Evolutionary conservation across 2,329 filamentous ascomycete genomes (phyloP).

Genomic region (Cyphellophora europaea): DNA sequence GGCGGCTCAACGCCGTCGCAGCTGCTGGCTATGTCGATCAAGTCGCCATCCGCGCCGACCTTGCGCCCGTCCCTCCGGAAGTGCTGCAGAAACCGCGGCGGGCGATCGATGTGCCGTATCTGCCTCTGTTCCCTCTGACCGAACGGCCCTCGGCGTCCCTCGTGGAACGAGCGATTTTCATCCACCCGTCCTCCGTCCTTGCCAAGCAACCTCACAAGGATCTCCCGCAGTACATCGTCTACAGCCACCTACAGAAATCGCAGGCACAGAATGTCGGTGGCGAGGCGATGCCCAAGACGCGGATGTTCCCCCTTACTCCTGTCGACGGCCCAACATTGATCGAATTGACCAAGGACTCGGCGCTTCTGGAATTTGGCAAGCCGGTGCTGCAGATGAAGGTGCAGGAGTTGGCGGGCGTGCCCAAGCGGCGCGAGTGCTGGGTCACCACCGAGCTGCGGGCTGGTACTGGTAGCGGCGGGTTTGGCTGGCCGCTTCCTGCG

Average conservation of each 20-base stretch:
- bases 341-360: slow-evolving; percentile 72
- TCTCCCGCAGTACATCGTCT: slow-evolving; percentile 80
- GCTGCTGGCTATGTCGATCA: slow-evolving; percentile 92
- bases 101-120: slow-evolving; percentile 87
- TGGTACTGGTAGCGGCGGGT: slow-evolving; percentile 51
- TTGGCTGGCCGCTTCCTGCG: slow-evolving; percentile 79
- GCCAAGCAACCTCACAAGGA: slow-evolving; percentile 59
- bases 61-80: slow-evolving; percentile 64
- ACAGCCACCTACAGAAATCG: slow-evolving; percentile 70
- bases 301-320: slow-evolving; percentile 82
- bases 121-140: slow-evolving; percentile 62
- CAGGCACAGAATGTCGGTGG: slow-evolving; percentile 39
- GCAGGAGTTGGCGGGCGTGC: slow-evolving; percentile 36
- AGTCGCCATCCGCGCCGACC: slow-evolving; percentile 81
- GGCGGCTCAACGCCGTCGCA: slow-evolving; percentile 80
- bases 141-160: slow-evolving; percentile 32
- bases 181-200: slow-evolving; percentile 78
- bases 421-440: slow-evolving; percentile 63
- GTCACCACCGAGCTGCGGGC: slow-evolving; percentile 69
- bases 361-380: slow-evolving; percentile 76
- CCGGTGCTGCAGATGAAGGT: slow-evolving; percentile 84
- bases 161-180: slow-evolving; percentile 62
- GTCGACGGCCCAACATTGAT: slow-evolving; percentile 67
- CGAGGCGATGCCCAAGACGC: slow-evolving; percentile 57
- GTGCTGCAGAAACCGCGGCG: slow-evolving; percentile 61